Base-by-base conservation (phyloP, 805 yeast genomes). In the Torulaspora gathmanii region DNA sequence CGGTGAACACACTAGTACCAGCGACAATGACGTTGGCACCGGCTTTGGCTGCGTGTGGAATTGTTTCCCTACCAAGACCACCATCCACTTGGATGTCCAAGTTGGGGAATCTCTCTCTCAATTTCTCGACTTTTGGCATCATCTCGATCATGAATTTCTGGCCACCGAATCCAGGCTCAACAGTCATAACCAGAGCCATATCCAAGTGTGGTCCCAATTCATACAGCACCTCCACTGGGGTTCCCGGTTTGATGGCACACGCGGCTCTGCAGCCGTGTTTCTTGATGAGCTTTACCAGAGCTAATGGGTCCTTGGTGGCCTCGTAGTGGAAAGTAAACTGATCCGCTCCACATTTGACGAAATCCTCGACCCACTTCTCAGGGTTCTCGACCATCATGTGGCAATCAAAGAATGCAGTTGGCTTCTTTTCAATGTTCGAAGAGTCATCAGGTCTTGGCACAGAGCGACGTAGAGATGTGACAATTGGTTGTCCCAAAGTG, bases 1-100 rank as follows among this genome's bases (percentile, higher is more conserved):
- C 95, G 47, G 82, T 81, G 71, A 90, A 93, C 12, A 91, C 95
- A 40, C 95, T 78, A 12, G 97, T 91, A 37, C 99, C 99, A 3
- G 99, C 97, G 38, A 93, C 99, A 61, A 93, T 89, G 38, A 90
- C 96, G 61, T 93, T 93, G 41, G 99, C 99, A 45, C 99, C 99
- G 9, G 98, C 97, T 43, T 78, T 75, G n/a, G 97, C 96, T 33
- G 97, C 97, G 15, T 72, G 75, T 43, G 80, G 84, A 38, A 91
- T 82, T 1, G 95, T 93, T 35, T 80, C 89, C 52, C 80, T 81
- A 46, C 95, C 95, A 48, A 93, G 71, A 0, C 99, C 99, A 53
- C 99, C 99, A 66, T 93, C 99, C 15, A 93, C 99, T 70, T 93
- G 91, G 56, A 93, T 86, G 68, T 91, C 82, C 64, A 91, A 71